phyloP scores from a whole-genome alignment of 768 basidiomycete species.

The Tylopilus felleus region DNA sequence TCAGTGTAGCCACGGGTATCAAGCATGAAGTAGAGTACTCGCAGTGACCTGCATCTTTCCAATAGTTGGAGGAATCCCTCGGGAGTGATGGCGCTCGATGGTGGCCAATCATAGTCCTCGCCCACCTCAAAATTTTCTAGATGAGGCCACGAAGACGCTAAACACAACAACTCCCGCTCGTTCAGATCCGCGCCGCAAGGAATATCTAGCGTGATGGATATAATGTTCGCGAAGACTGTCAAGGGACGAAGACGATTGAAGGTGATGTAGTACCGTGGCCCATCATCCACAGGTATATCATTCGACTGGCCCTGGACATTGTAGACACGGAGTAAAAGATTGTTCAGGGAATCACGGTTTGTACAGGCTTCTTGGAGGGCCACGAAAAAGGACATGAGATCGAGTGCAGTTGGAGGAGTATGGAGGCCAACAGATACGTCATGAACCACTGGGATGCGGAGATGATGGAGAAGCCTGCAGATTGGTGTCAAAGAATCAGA shows the following conservation, averaged over 20 bases:
- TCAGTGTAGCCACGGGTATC: slow-evolving; percentile 10
- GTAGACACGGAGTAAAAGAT: neutral
- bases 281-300: neutral
- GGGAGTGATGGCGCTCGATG: slow-evolving; percentile 4
- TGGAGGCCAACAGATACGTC: neutral
- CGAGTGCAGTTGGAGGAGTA: neutral
- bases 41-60: slow-evolving; percentile 13
- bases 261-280: neutral
- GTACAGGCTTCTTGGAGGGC: neutral
- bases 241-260: neutral
- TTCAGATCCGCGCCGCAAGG: neutral
- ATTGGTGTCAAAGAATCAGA: neutral
- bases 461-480: neutral
- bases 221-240: slow-evolving; percentile 6
- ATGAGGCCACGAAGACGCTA: no score
- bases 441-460: neutral
- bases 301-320: neutral
- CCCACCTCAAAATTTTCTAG: no score
- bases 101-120: no score
- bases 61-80: slow-evolving; percentile 9
- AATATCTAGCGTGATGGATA: neutral
- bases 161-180: no score
- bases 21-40: neutral
- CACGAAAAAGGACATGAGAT: neutral
- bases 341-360: neutral